These are phyloP conservation scores for Solanum peruvianum DNA, from an alignment of 257 asterid species.

Conservation along the genomic window DNA sequence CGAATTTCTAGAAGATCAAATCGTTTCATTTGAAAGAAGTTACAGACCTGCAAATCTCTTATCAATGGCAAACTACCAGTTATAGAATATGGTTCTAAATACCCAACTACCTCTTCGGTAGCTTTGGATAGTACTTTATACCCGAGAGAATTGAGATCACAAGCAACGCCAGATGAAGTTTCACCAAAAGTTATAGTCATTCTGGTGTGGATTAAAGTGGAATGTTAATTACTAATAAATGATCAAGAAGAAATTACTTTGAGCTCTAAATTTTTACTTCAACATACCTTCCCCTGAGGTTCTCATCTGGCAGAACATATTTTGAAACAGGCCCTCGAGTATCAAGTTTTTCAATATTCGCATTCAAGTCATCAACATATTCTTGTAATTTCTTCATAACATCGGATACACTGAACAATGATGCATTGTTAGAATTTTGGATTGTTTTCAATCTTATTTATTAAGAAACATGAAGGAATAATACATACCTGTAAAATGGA, in stretches of 20 bases:
- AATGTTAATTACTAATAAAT: not conserved
- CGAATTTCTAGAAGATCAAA: not conserved
- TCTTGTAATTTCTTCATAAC: conserved; percentile 53
- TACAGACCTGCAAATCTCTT: conserved; percentile 68
- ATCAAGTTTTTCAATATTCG: conserved; percentile 63
- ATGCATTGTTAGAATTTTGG: not conserved
- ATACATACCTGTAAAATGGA: conserved; percentile 76
- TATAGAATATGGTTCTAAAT: conserved; percentile 86
- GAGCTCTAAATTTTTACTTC: not conserved
- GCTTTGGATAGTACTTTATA: conserved; percentile 79
- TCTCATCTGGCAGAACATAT: conserved; percentile 77
- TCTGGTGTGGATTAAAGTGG: conserved; percentile 20
- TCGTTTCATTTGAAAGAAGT: not conserved
- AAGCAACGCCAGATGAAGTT: conserved; percentile 74
- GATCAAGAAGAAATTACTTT: too few species aligned
- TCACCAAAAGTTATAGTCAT: conserved; percentile 56
- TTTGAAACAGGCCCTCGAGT: conserved; percentile 79
- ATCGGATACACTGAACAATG: conserved; percentile 51
- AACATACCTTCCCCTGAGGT: conserved; percentile 74
- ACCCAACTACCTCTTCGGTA: conserved; percentile 83
- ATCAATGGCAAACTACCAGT: conserved; percentile 91
- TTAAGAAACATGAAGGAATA: not conserved
- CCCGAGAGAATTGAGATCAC: conserved; percentile 77
- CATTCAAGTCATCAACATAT: conserved; percentile 70
- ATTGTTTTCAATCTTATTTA: too few species aligned